A percentile compares a stretch with the other conserved stretches of the same genome.
These are phyloP conservation scores for Nannochloris sp. DNA, from an alignment of 139 green algal species.

Conservation along the genomic window DNA sequence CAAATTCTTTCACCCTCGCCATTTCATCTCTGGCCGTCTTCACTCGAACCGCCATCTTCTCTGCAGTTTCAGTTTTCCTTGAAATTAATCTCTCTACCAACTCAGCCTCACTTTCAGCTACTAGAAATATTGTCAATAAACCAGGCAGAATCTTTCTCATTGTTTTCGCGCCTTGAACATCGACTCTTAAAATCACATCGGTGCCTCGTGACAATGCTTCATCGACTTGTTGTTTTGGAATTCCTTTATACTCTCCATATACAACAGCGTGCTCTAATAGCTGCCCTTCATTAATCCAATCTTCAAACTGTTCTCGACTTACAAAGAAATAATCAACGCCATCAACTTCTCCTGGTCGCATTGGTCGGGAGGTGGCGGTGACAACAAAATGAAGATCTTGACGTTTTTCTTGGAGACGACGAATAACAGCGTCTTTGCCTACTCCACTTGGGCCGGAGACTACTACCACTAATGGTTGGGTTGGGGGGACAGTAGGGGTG, in stretches of 20 bases:
- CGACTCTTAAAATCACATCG: conserved; percentile 89
- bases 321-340: conserved; percentile 95
- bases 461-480: conserved; percentile 66
- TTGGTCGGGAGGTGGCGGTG: conserved; percentile 82
- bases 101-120: conserved; percentile 68
- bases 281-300: conserved; percentile 67
- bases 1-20: conserved; percentile 64
- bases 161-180: conserved; percentile 85
- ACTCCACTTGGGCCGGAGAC: conserved; percentile 89
- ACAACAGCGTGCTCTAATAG: conserved; percentile 93
- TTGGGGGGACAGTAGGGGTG: conserved; percentile 24
- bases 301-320: conserved; percentile 69
- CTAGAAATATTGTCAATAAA: conserved; percentile 47
- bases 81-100: conserved; percentile 72
- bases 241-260: conserved; percentile 97
- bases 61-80: conserved; percentile 74
- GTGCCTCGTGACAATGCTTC: conserved; percentile 55
- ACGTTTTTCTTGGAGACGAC: conserved; percentile 49
- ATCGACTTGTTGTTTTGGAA: conserved; percentile 61
- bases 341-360: conserved; percentile 70
- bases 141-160: conserved; percentile 69
- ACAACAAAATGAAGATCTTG: conserved; percentile 90
- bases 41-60: conserved; percentile 61
- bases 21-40: conserved; percentile 70
- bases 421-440: conserved; percentile 90